Percentiles rank a stretch among this genome's conserved stretches.
Conservation (phyloP, 371 early-diverging fungal species). For the Entomophthora muscae region DNA sequence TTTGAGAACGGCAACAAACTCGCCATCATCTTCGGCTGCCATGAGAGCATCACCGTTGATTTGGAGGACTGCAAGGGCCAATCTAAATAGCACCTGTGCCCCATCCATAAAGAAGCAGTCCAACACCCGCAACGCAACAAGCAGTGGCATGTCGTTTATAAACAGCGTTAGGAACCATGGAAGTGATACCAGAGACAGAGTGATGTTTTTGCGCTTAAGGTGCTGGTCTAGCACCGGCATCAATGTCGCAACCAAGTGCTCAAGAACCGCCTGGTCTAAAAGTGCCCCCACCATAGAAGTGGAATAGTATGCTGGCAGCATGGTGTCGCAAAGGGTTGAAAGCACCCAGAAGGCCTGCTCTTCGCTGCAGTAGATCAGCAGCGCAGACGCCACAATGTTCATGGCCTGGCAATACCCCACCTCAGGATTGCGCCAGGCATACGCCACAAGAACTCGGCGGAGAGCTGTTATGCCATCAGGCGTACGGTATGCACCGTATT, state of each 20-base stretch:
- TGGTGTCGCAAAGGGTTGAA: slow-evolving; percentile 66
- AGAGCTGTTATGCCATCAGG: slow-evolving; percentile 79
- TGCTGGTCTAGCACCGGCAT: slow-evolving; percentile 65
- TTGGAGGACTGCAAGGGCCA: slow-evolving; percentile 82
- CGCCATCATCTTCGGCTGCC: slow-evolving; percentile 77
- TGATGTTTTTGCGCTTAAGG: slow-evolving; percentile 70
- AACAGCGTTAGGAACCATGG: slow-evolving; percentile 93
- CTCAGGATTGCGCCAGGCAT: slow-evolving; percentile 69
- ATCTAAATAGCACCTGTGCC: slow-evolving; percentile 79
- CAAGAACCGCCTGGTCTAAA: slow-evolving; percentile 87
- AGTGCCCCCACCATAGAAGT: slow-evolving; percentile 95
- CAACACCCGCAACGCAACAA: slow-evolving; percentile 70
- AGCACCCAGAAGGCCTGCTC: slow-evolving; percentile 94
- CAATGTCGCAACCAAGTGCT: slow-evolving; percentile 56
- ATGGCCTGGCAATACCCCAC: slow-evolving; percentile 98
- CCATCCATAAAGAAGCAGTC: slow-evolving; percentile 93
- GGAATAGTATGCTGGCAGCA: slow-evolving; percentile 89
- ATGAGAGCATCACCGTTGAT: slow-evolving; percentile 78
- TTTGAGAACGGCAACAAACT: slow-evolving; percentile 64
- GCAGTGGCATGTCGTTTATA: slow-evolving; percentile 81
- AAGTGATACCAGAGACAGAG: slow-evolving; percentile 83
- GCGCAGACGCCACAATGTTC: slow-evolving; percentile 90
- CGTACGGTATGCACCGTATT: slow-evolving; percentile 83
- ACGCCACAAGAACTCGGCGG: slow-evolving; percentile 74
- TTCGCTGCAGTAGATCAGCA: slow-evolving; percentile 82